phyloP scores from a whole-genome alignment of 2,329 filamentous ascomycete genomes.

The Rutstroemia sydowiana region DNA sequence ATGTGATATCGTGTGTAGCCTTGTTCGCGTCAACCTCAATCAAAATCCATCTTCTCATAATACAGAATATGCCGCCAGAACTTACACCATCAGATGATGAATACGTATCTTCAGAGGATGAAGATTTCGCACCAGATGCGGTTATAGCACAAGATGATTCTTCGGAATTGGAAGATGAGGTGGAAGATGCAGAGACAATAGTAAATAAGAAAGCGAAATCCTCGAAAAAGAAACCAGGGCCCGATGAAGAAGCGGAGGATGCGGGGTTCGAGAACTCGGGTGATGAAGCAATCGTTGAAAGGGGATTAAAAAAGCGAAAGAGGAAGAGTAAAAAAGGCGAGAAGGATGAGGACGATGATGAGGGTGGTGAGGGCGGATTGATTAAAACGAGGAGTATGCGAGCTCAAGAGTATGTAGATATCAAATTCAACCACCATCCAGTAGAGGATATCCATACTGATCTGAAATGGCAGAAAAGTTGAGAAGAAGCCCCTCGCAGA shows the following conservation, averaged over 20 bases:
- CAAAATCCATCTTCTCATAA: too few relatives aligned
- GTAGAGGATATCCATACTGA: slow-evolving; percentile 3
- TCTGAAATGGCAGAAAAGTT: slow-evolving; percentile 12
- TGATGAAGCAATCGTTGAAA: slow-evolving; percentile 63
- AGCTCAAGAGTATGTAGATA: slow-evolving; percentile 49
- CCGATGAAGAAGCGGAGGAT: slow-evolving; percentile 34
- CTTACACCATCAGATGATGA: slow-evolving; percentile 35
- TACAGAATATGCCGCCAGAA: slow-evolving; percentile 26
- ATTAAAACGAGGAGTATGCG: slow-evolving; percentile 68
- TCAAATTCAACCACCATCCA: not conserved
- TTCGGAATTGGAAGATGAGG: slow-evolving; percentile 41
- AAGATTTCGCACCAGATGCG: slow-evolving; percentile 61
- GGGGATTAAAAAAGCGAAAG: slow-evolving; percentile 45
- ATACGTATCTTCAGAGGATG: slow-evolving; percentile 66
- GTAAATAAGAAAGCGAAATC: slow-evolving; percentile 12
- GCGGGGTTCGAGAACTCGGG: slow-evolving; percentile 59
- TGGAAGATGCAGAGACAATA: slow-evolving; percentile 27
- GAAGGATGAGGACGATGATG: slow-evolving; percentile 51
- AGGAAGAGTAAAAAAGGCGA: slow-evolving; percentile 35
- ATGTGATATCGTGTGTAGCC: too few relatives aligned
- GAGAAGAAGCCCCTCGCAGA: slow-evolving; percentile 25
- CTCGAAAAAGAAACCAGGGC: slow-evolving; percentile 31
- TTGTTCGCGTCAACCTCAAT: too few relatives aligned
- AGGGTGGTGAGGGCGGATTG: slow-evolving; percentile 56
- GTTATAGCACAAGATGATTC: slow-evolving; percentile 37